A percentile compares a stretch with the other conserved stretches of the same genome.
These are phyloP conservation scores for Byssochlamys sp. DNA, from an alignment of 2,329 filamentous ascomycete species.

Conservation along the genomic window DNA sequence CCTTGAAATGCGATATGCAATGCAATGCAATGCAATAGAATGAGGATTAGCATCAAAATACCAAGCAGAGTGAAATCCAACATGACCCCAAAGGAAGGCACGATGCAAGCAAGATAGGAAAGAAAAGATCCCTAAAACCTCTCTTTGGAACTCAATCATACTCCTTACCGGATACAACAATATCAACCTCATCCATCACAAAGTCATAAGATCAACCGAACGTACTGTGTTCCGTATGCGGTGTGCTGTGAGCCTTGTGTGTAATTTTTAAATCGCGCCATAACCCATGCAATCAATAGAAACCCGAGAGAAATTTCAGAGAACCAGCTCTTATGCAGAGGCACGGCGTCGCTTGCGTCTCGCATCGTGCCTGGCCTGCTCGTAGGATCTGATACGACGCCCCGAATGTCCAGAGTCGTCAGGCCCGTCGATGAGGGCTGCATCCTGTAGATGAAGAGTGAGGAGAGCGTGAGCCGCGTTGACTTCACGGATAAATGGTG, in stretches of 20 bases:
- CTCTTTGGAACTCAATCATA: neutral
- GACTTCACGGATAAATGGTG: conserved; percentile 23
- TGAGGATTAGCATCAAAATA: neutral
- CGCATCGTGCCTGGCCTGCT: neutral
- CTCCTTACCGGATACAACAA: neutral
- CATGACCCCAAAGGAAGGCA: neutral
- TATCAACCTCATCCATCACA: neutral
- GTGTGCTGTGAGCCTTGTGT: too few relatives aligned
- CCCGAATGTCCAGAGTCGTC: neutral
- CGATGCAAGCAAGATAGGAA: neutral
- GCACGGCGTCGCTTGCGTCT: neutral
- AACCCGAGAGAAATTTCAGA: neutral
- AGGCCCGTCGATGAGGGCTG: neutral
- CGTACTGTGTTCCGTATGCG: neutral
- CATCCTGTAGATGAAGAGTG: conserved; percentile 24
- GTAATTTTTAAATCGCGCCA: neutral
- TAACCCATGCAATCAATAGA: neutral
- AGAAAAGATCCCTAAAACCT: neutral
- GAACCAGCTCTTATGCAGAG: neutral
- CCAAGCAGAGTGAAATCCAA: neutral
- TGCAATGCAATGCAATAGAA: neutral
- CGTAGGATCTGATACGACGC: neutral
- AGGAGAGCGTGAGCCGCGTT: conserved; percentile 31
- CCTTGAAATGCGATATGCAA: neutral
- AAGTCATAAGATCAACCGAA: neutral